These are phyloP conservation scores for Peribolospora baueri DNA, from an alignment of 768 basidiomycete species.

Conservation along the genomic window DNA sequence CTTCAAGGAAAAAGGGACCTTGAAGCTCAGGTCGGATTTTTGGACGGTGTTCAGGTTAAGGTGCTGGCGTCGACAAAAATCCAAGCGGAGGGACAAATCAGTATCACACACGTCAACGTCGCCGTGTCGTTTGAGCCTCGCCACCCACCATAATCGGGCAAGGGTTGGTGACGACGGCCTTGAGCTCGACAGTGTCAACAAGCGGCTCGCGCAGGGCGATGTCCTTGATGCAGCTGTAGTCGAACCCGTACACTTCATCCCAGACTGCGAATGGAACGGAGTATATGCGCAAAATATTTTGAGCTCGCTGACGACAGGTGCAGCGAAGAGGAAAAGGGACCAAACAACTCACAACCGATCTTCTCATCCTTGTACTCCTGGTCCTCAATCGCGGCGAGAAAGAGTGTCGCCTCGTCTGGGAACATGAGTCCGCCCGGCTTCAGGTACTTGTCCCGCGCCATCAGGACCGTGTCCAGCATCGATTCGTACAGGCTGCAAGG, in stretches of 20 bases:
- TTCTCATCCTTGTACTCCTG: conserved; percentile 99
- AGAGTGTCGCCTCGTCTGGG: conserved; percentile 79
- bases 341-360: conserved; percentile 61
- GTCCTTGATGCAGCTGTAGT: conserved; percentile 98
- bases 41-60: conserved; percentile 74
- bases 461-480: conserved; percentile 94
- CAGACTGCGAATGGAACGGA: conserved; percentile 39
- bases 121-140: background rate
- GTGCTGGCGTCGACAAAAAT: conserved; percentile 28
- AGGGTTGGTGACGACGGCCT: conserved; percentile 80
- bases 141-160: conserved; percentile 52
- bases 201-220: conserved; percentile 88
- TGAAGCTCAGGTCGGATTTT: conserved; percentile 84
- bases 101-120: background rate
- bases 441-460: conserved; percentile 91
- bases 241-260: conserved; percentile 99
- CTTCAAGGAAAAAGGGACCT: conserved; percentile 47
- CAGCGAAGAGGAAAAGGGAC: background rate
- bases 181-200: conserved; percentile 95
- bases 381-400: conserved; percentile 91
- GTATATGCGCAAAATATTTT: background rate
- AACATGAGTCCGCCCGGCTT: conserved; percentile 70
- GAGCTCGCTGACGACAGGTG: background rate
- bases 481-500: conserved; percentile 57
- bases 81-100: background rate